Base-by-base conservation (phyloP, 2,329 filamentous ascomycete genomes). In the Beauveria medogensis region DNA sequence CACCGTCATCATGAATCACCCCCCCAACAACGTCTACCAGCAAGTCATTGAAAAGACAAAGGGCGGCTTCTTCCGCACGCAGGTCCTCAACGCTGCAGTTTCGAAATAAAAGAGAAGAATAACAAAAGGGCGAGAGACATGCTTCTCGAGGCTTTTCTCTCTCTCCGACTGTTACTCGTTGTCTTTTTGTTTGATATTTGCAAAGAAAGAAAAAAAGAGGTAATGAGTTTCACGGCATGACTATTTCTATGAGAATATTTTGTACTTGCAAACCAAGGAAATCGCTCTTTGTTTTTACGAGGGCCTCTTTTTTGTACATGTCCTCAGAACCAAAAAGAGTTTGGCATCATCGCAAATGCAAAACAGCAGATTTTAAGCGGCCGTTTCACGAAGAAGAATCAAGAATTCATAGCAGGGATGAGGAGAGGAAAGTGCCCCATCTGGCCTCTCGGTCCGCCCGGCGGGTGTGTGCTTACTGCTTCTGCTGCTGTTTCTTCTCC, bases 31-130 rank as follows among this genome's bases (percentile, higher is more conserved):
- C 65, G 93, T 99, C 67, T 97, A 99, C 79, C 93, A 97, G 80
- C 93, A 99, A 78, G 94, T 99, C 71, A 99, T 99, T 72, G 94
- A 99, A 84, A 87, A 92, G 79, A 99, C 94, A 63, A 97, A 97
- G 86, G 94, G 94, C 66, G 92, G 91, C 62, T 97, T 97, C 84
- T 99, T 99, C 85, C 82, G 94, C 73, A 99, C 94, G 66, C 94
- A 97, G 75, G 94, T 99, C 56, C 82, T 99, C 68, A 96, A 79
- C 67, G 80, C 83, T n/a, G 83, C 83, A 57, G 79, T 86, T 62
- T 80, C 81, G 64, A 80, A 82, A 72, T 82, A 80, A 66, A 66
- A 63, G 26, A 43, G 18, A 14, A 14, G n/a, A 46, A 46, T 22
- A 14, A 9, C 18, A 44, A 43, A 2, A 2, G 5, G 34, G 41